These are phyloP conservation scores for Geosiphon pyriformis DNA, from an alignment of 192 early-diverging fungal genomes.

Conservation along the genomic window DNA sequence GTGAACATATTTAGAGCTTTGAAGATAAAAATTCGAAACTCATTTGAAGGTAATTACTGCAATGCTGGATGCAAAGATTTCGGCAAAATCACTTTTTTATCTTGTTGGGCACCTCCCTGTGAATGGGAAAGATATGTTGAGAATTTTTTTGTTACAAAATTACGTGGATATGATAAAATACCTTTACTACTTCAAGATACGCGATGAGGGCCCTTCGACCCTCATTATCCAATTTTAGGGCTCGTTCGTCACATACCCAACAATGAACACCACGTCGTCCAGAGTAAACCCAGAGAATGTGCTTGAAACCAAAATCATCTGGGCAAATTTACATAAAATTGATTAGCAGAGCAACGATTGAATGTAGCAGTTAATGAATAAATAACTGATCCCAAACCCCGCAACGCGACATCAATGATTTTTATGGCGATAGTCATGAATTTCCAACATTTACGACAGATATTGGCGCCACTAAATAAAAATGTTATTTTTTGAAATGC, in stretches of 20 bases:
- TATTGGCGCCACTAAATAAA: constrained; percentile 61
- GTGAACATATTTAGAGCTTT: neutral
- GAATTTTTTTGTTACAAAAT: neutral
- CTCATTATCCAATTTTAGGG: constrained; percentile 69
- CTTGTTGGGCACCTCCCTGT: constrained; percentile 68
- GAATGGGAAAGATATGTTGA: neutral
- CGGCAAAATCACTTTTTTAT: constrained; percentile 67
- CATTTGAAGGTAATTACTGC: constrained; percentile 39
- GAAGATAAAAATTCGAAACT: constrained; percentile 10
- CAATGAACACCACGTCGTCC: constrained; percentile 98
- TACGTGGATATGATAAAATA: neutral
- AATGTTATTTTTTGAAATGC: constrained; percentile 3
- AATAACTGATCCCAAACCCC: too few relatives aligned
- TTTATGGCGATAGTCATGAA: constrained; percentile 92
- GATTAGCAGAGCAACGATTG: too few relatives aligned
- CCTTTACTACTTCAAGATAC: constrained; percentile 75
- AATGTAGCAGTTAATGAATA: too few relatives aligned
- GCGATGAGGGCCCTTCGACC: constrained; percentile 76
- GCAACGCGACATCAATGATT: constrained; percentile 70
- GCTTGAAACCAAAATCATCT: constrained; percentile 95
- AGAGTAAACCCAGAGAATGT: constrained; percentile 91
- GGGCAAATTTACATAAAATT: neutral
- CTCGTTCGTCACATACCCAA: constrained; percentile 92
- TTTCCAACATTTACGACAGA: constrained; percentile 89
- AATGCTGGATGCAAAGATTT: constrained; percentile 66